phyloP scores from a whole-genome alignment of 73 alveolate species.

The Breviolum minutum region DNA sequence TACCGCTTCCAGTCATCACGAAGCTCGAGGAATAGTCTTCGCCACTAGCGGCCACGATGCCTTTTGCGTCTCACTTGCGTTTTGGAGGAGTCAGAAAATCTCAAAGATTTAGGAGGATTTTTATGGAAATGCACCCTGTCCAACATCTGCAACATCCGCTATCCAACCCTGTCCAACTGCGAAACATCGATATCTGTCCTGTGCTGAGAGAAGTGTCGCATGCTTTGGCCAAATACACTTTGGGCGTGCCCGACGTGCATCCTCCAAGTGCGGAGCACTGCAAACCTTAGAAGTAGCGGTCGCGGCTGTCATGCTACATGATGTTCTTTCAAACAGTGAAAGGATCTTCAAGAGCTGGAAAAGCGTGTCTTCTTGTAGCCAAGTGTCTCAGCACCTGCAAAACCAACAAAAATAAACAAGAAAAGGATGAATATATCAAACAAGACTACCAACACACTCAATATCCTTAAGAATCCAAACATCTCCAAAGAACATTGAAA shows the following conservation, averaged over 20 bases:
- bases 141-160: too few relatives aligned
- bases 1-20: slow-evolving; percentile 11
- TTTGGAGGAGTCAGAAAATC: background rate
- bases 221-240: slow-evolving; percentile 7
- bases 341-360: too few relatives aligned
- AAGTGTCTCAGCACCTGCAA: background rate
- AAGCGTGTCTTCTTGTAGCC: background rate
- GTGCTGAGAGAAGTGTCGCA: slow-evolving; percentile 20
- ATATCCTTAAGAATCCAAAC: too few relatives aligned
- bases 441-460: too few relatives aligned
- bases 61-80: background rate
- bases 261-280: slow-evolving; percentile 25
- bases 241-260: background rate
- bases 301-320: too few relatives aligned
- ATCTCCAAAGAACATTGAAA: too few relatives aligned
- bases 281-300: background rate
- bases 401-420: background rate
- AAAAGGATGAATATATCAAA: too few relatives aligned
- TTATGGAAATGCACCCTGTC: too few relatives aligned
- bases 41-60: slow-evolving; percentile 13
- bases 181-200: background rate
- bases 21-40: slow-evolving; percentile 19
- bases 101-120: too few relatives aligned
- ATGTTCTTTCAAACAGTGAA: too few relatives aligned
- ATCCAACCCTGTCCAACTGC: too few relatives aligned